Evolutionary conservation across 352 stramenopile species (phyloP).

Genomic region (Phytophthora hybrid): DNA sequence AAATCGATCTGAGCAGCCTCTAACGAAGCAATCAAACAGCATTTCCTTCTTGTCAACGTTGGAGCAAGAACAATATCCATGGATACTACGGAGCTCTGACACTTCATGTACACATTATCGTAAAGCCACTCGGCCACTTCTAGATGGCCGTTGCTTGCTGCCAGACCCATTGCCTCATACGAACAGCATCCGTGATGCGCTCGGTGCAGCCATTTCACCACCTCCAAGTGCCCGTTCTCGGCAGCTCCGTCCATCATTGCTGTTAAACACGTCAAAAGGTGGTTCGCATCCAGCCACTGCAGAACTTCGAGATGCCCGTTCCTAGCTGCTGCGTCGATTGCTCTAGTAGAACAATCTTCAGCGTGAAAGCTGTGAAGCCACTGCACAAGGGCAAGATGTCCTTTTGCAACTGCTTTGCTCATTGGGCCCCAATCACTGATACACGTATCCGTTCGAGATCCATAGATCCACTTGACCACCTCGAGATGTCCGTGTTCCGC

Average conservation of each 20-base stretch:
- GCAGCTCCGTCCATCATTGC: not conserved
- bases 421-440: not conserved
- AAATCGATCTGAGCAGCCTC: too few relatives aligned
- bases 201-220: conserved; percentile 1
- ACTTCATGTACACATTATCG: not conserved
- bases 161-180: not conserved
- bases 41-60: too few relatives aligned
- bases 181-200: not conserved
- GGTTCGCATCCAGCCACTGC: not conserved
- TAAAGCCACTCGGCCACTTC: not conserved
- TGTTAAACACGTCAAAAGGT: not conserved
- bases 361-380: not conserved
- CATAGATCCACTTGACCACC: not conserved
- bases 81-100: not conserved
- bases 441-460: not conserved
- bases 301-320: not conserved
- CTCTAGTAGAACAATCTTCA: not conserved
- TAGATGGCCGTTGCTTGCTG: not conserved
- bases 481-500: not conserved
- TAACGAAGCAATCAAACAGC: too few relatives aligned
- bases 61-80: too few relatives aligned
- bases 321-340: not conserved
- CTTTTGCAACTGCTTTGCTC: not conserved
- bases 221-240: not conserved
- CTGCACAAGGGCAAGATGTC: not conserved